phyloP scores from a whole-genome alignment of 257 asterid species.

The Anisodus tanguticus region DNA sequence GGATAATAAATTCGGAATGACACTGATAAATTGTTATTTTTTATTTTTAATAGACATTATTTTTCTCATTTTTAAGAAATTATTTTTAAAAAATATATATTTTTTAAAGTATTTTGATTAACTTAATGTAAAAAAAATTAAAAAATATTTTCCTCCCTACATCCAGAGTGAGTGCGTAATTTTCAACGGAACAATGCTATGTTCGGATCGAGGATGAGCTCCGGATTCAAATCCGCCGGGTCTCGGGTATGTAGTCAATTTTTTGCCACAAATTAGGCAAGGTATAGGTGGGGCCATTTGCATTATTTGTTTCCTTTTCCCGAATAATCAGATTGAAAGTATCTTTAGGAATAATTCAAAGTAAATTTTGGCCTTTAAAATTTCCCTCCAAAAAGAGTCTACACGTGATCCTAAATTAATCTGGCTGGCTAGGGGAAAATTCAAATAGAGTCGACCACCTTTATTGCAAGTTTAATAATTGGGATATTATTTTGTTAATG shows the following conservation, averaged over 20 bases:
- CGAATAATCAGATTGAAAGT: background rate
- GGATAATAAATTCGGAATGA: no score
- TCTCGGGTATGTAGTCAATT: background rate
- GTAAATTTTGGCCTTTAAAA: background rate
- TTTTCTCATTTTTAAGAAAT: no score
- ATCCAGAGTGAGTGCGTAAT: constrained; percentile 44
- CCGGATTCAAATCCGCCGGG: constrained; percentile 15
- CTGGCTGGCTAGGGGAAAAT: background rate
- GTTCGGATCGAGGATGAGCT: constrained; percentile 48
- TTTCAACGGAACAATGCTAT: constrained; percentile 52
- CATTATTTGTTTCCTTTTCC: background rate
- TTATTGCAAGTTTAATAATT: background rate
- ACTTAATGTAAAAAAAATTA: no score
- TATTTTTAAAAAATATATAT: no score
- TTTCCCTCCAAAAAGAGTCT: constrained; percentile 9
- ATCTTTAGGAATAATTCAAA: background rate
- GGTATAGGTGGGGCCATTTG: background rate
- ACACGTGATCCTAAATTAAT: background rate
- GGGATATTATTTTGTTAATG: background rate
- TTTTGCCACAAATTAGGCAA: background rate
- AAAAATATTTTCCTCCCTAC: no score
- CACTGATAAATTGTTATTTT: no score
- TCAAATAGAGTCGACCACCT: background rate
- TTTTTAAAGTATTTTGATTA: no score
- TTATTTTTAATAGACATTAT: no score